phyloP scores from a whole-genome alignment of 306 rosid genomes.

The Gastrolobium villosum region DNA sequence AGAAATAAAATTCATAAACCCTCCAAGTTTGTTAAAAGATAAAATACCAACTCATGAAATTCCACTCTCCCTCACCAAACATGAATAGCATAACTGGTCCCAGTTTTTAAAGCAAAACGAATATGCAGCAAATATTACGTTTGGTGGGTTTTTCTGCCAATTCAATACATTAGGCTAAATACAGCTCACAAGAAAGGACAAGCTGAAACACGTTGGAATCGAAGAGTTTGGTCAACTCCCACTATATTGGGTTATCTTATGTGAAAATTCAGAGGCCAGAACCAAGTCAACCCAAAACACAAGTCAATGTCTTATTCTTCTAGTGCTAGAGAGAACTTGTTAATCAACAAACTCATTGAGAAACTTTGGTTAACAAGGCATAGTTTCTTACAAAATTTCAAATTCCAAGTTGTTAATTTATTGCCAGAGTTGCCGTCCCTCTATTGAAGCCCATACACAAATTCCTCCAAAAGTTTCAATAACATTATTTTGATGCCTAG shows the following conservation, averaged over 20 bases:
- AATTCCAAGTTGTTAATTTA: background rate
- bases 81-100: constrained; percentile 11
- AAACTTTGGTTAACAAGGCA: constrained; percentile 4
- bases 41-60: constrained; percentile 34
- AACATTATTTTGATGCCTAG: background rate
- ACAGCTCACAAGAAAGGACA: background rate
- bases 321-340: background rate
- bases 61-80: constrained; percentile 29
- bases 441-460: background rate
- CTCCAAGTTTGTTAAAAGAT: constrained; percentile 27
- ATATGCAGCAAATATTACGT: constrained; percentile 44
- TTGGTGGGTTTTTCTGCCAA: constrained; percentile 38
- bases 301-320: background rate
- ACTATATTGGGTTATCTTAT: background rate
- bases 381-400: background rate
- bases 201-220: constrained; percentile 28
- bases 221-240: constrained; percentile 45
- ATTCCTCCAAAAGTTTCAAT: background rate
- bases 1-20: constrained; percentile 31
- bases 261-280: constrained; percentile 23
- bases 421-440: background rate
- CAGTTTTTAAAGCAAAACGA: constrained; percentile 43
- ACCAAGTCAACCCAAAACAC: constrained; percentile 39
- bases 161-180: background rate
- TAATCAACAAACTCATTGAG: background rate